A percentile compares a stretch with the other conserved stretches of the same genome.
These are phyloP conservation scores for Oryza glaberrima DNA, from an alignment of 176 grass and related monocot species.

Conservation along the genomic window DNA sequence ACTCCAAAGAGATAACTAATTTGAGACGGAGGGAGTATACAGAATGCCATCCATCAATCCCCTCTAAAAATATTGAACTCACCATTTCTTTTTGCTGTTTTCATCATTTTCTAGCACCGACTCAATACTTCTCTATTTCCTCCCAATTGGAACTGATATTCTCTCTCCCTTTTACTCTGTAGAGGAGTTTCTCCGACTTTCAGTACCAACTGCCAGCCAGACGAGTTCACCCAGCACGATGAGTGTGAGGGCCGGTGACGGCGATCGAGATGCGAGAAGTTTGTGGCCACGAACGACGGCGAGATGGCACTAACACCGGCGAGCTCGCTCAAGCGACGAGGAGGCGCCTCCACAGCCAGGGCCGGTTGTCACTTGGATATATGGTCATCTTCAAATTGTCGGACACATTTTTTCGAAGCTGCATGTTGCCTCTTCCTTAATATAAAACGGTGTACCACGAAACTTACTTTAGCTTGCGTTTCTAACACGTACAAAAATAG, in stretches of 20 bases:
- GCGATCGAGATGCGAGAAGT: neutral
- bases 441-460: too few species aligned
- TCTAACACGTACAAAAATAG: too few species aligned
- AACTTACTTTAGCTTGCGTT: too few species aligned
- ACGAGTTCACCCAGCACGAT: neutral
- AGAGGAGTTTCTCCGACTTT: neutral
- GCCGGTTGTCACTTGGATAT: too few species aligned
- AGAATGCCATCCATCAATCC: neutral
- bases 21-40: neutral
- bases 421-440: too few species aligned
- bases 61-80: neutral
- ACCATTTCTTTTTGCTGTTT: neutral
- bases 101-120: neutral
- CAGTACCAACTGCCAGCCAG: neutral
- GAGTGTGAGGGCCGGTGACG: neutral
- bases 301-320: neutral
- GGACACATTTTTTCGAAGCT: too few species aligned
- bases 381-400: too few species aligned
- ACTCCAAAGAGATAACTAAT: too few species aligned
- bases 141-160: too few species aligned
- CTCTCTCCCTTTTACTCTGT: neutral
- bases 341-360: neutral
- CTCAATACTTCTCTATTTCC: too few species aligned
- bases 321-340: conserved; percentile 2
- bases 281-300: too few species aligned